phyloP scores from a whole-genome alignment of 1,284 basidiomycete genomes.

The Neolentinus lepideus region DNA sequence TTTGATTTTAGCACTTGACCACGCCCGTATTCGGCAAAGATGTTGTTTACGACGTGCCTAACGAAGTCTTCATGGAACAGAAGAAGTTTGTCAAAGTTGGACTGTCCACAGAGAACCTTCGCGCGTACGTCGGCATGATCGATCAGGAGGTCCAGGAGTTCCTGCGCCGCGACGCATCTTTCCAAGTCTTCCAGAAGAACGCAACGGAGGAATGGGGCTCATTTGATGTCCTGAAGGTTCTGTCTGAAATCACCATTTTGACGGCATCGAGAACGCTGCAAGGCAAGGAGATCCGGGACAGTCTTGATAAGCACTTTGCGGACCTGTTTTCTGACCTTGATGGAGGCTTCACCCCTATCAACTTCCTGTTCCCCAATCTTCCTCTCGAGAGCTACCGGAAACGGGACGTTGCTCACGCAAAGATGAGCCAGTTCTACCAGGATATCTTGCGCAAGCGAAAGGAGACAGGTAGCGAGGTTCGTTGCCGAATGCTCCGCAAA shows the following conservation, averaged over 20 bases:
- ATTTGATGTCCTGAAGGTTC: constrained; percentile 68
- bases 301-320: constrained; percentile 82
- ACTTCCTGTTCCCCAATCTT: constrained; percentile 93
- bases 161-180: constrained; percentile 54
- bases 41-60: constrained; percentile 97
- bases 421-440: constrained; percentile 93
- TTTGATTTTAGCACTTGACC: constrained; percentile 61
- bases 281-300: constrained; percentile 82
- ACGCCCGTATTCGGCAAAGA: constrained; percentile 95
- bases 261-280: constrained; percentile 93
- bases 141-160: constrained; percentile 77
- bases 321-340: constrained; percentile 88
- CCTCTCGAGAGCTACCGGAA: constrained; percentile 86
- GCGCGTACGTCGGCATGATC: constrained; percentile 88
- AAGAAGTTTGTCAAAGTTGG: constrained; percentile 98
- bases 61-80: constrained; percentile 98
- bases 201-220: constrained; percentile 65
- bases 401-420: constrained; percentile 86
- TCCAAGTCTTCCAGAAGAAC: constrained; percentile 54
- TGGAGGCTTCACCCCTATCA: constrained; percentile 86
- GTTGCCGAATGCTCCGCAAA: constrained; percentile 5
- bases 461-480: constrained; percentile 38
- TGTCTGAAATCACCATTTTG: constrained; percentile 93
- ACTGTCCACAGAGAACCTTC: constrained; percentile 88
- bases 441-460: constrained; percentile 81